Evolutionary conservation across 768 basidiomycete species (phyloP).

Genomic region (Trametes cinnabarina): DNA sequence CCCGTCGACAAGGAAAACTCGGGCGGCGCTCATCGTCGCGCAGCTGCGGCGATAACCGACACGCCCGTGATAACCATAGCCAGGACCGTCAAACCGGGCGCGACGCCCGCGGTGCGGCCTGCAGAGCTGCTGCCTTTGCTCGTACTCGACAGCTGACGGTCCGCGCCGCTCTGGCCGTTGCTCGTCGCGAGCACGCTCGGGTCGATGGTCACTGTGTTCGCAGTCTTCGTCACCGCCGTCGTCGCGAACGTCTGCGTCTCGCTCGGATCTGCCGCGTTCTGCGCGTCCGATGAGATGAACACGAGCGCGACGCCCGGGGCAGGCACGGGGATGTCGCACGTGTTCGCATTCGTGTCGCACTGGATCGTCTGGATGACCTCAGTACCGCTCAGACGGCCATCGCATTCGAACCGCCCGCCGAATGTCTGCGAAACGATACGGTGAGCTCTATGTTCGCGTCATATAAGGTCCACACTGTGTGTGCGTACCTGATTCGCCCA

Average conservation of each 20-base stretch:
- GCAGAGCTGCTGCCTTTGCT: conserved; percentile 28
- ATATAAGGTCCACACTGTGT: too few species aligned
- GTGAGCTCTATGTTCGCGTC: conserved; percentile 2
- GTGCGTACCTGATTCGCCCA: conserved; percentile 49
- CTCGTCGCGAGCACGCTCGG: conserved; percentile 54
- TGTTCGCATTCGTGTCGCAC: conserved; percentile 42
- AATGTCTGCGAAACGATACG: conserved; percentile 23
- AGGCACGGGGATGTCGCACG: conserved; percentile 59
- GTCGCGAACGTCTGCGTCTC: conserved; percentile 53
- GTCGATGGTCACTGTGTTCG: conserved; percentile 56
- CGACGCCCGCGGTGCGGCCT: conserved; percentile 16
- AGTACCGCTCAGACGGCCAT: conserved; percentile 40
- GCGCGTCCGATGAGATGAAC: conserved; percentile 51
- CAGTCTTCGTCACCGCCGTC: conserved; percentile 51
- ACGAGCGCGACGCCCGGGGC: conserved; percentile 77
- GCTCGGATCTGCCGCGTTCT: conserved; percentile 34
- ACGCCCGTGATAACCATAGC: conserved; percentile 13
- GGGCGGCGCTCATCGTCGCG: conserved; percentile 1
- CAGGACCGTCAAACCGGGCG: conserved; percentile 18
- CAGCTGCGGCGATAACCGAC: conserved; percentile 7
- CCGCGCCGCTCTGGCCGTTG: conserved; percentile 56
- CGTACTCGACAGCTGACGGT: conserved; percentile 29
- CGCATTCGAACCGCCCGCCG: conserved; percentile 34
- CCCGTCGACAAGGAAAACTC: not conserved
- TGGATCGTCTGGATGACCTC: conserved; percentile 34